Base-by-base conservation (phyloP, 495 filamentous ascomycete genomes). In the Elasticomyces elasticus region DNA sequence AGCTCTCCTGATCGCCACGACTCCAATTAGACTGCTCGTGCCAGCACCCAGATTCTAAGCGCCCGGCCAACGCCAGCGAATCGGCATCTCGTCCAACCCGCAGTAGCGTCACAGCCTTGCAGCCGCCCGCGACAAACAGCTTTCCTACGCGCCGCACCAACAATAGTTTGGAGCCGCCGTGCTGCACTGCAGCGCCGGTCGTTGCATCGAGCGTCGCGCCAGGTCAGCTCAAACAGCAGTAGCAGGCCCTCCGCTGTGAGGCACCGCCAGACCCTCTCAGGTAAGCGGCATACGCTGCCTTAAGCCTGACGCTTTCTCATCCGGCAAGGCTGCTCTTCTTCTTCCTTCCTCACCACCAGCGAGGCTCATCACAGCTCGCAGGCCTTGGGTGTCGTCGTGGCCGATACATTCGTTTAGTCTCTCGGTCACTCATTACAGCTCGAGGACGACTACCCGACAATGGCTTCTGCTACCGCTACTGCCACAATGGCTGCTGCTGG, bases 401-500 rank as follows among this genome's bases (percentile, higher is more conserved):
- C 52, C 58, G 53, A 54, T 44, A 53, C 54, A 49, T 58, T 61
- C 54, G 26, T 54, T 61, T 61, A 45, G 35, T 50, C 26, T 20
- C 37, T 54, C 54, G 41, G 59, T 61, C 59, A 20, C 49, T 54
- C 54, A 3, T 52, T 54, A n/a, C 26, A 6, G 38, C 12, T 19
- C 48, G 23, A 38, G 49, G 52, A 46, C 54, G 54, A 54, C 54
- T 33, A 28, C 57, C 38, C 51, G 11, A 45, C 43, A 17, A 60
- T 60, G 58, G 52, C 58, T 40, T 41, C 53, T 40, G 33, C 49
- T 25, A 53, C 58, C 30, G 47, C 58, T 25, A 53, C 53, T 30
- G 52, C 58, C 40, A 60, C 52, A 58, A 64, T 65, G 60, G 64
- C 67, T 37, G 60, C 64, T 28, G 64, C 66, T 53, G 61, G 64